Evolutionary conservation across 345 rosid species (phyloP).

Genomic region (Syzygium aromaticum): DNA sequence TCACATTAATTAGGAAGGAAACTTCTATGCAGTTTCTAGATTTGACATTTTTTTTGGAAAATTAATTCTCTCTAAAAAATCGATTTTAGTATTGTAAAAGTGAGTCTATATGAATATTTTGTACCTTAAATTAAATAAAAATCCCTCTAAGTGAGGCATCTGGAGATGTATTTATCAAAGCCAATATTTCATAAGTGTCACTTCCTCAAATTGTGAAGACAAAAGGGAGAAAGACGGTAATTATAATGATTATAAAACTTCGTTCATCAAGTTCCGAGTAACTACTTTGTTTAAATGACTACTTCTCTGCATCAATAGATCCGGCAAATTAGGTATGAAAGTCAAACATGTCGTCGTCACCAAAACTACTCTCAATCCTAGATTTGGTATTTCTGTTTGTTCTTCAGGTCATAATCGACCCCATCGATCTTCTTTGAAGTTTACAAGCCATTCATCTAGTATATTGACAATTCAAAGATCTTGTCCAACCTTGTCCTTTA

Average conservation of each 20-base stretch:
- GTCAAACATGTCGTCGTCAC: background rate
- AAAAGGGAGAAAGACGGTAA: too few relatives aligned
- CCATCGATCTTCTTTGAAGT: background rate
- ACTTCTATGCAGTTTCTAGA: too few relatives aligned
- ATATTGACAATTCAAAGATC: background rate
- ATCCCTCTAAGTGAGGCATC: background rate
- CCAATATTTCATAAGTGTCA: background rate
- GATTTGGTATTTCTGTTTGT: background rate
- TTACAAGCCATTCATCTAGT: background rate
- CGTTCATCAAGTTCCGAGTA: background rate
- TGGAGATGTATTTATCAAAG: too few relatives aligned
- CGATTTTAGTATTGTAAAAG: background rate
- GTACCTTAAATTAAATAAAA: background rate
- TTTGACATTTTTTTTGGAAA: background rate
- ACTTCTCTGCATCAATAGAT: background rate
- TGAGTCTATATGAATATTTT: too few relatives aligned
- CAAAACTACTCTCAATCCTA: background rate
- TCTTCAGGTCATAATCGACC: background rate
- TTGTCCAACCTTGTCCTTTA: background rate
- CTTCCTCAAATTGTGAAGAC: rapidly evolving
- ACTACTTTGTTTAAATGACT: background rate
- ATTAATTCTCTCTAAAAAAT: too few relatives aligned
- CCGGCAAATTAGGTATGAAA: background rate
- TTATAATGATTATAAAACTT: background rate
- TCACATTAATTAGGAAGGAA: too few relatives aligned